Percentiles rank a stretch among this genome's conserved stretches.
Conservation (phyloP, 2,329 filamentous ascomycete genomes). For the Talaromyces sp. region DNA sequence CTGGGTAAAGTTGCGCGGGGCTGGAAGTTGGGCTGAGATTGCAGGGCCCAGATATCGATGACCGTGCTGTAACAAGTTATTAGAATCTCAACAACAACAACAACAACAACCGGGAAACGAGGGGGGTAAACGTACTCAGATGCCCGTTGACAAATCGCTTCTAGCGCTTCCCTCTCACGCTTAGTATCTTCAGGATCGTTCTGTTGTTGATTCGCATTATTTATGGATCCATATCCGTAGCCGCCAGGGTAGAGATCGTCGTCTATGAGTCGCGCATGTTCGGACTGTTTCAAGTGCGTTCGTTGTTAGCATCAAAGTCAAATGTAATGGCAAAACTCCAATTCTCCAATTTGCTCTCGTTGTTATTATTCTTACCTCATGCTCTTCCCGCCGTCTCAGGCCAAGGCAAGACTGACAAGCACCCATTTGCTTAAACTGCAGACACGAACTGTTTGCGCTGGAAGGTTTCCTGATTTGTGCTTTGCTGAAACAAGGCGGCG, state of each 20-base stretch:
- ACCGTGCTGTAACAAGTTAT: slow-evolving; percentile 30
- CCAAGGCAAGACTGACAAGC: slow-evolving; percentile 42
- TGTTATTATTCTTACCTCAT: too few species aligned
- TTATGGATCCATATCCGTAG: slow-evolving; percentile 41
- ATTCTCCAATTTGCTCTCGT: too few species aligned
- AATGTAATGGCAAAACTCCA: too few species aligned
- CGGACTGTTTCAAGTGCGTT: slow-evolving; percentile 28
- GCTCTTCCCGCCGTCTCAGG: slow-evolving; percentile 32
- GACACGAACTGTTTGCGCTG: neutral
- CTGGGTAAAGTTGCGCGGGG: slow-evolving; percentile 33
- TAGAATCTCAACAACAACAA: slow-evolving; percentile 16
- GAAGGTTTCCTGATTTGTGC: too few species aligned
- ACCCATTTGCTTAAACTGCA: slow-evolving; percentile 32
- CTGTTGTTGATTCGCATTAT: slow-evolving; percentile 32
- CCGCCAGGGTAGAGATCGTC: slow-evolving; percentile 42
- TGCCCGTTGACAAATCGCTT: slow-evolving; percentile 43
- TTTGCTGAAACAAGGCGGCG: neutral
- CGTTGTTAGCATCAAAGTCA: neutral
- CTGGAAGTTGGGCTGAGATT: slow-evolving; percentile 39
- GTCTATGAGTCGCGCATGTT: slow-evolving; percentile 42
- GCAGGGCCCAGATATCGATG: slow-evolving; percentile 43
- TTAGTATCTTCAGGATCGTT: slow-evolving; percentile 40
- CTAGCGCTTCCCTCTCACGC: slow-evolving; percentile 42
- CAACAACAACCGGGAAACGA: too few species aligned
- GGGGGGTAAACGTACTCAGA: slow-evolving; percentile 35